Percentiles rank a stretch among this genome's conserved stretches.
These are phyloP conservation scores for Melastoma malabathricum DNA, from an alignment of 345 rosid species.

Conservation along the genomic window DNA sequence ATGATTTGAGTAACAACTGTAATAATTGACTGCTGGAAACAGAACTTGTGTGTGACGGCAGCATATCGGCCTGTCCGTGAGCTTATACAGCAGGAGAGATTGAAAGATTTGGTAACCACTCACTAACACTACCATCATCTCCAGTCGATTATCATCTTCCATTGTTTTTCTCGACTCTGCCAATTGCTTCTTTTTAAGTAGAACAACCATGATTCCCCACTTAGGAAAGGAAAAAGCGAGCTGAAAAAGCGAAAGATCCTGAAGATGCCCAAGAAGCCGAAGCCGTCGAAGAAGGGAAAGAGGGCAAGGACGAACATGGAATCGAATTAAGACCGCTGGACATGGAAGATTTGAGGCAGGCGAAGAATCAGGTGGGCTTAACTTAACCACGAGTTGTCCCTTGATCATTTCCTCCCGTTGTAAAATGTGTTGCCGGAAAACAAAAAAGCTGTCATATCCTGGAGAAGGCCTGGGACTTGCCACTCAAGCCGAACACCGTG, in stretches of 20 bases:
- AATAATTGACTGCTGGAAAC: constrained; percentile 18
- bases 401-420: too few species aligned
- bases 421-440: too few species aligned
- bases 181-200: too few species aligned
- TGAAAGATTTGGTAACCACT: constrained; percentile 53
- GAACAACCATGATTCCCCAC: not conserved
- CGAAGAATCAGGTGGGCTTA: constrained; percentile 21
- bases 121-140: not conserved
- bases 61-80: constrained; percentile 98
- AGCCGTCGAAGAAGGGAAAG: constrained; percentile 41
- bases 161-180: not conserved
- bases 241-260: constrained; percentile 38
- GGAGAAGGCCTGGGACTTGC: too few species aligned
- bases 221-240: constrained; percentile 60
- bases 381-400: not conserved
- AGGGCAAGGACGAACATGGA: constrained; percentile 24
- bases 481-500: too few species aligned
- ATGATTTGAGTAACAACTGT: constrained; percentile 6
- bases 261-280: constrained; percentile 33
- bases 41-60: constrained; percentile 90
- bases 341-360: constrained; percentile 91
- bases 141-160: not conserved
- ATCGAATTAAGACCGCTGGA: constrained; percentile 60
- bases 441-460: too few species aligned
- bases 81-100: constrained; percentile 64